Evolutionary conservation across 495 filamentous ascomycete species (phyloP).

Genomic region (Penicillium soppii): DNA sequence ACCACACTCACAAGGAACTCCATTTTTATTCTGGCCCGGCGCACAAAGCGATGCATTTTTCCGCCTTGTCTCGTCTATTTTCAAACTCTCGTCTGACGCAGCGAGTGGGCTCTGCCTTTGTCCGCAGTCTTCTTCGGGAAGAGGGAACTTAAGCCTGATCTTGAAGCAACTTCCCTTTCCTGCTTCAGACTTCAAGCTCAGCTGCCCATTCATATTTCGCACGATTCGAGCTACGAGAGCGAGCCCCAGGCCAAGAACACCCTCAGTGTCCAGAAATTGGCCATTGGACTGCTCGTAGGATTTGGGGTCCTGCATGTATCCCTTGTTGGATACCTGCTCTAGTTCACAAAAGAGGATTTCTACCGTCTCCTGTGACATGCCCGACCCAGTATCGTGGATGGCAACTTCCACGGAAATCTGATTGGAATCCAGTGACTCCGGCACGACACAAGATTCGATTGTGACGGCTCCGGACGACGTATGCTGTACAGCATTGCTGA

Average conservation of each 20-base stretch:
- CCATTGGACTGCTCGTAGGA: conserved; percentile 16
- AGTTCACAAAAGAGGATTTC: conserved; percentile 81
- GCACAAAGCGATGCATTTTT: not conserved
- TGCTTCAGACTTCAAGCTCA: conserved; percentile 80
- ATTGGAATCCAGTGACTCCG: conserved; percentile 28
- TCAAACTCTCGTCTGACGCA: not conserved
- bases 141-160: conserved; percentile 31
- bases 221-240: conserved; percentile 81
- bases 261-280: conserved; percentile 21
- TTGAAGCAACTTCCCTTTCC: conserved; percentile 79
- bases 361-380: conserved; percentile 72
- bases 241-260: conserved; percentile 72
- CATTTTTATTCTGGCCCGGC: not conserved
- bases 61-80: not conserved
- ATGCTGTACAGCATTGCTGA: conserved; percentile 80
- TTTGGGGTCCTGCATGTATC: conserved; percentile 37
- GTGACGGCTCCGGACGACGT: conserved; percentile 65
- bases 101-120: conserved; percentile 2
- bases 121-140: conserved; percentile 12
- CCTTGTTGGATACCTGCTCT: conserved; percentile 74
- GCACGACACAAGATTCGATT: conserved; percentile 62
- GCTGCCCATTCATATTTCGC: conserved; percentile 82
- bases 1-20: conserved; percentile 15
- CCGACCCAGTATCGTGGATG: conserved; percentile 74
- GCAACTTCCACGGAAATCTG: conserved; percentile 69